phyloP scores from a whole-genome alignment of 2,329 filamentous ascomycete species.

The Neofusicoccum laricinum region DNA sequence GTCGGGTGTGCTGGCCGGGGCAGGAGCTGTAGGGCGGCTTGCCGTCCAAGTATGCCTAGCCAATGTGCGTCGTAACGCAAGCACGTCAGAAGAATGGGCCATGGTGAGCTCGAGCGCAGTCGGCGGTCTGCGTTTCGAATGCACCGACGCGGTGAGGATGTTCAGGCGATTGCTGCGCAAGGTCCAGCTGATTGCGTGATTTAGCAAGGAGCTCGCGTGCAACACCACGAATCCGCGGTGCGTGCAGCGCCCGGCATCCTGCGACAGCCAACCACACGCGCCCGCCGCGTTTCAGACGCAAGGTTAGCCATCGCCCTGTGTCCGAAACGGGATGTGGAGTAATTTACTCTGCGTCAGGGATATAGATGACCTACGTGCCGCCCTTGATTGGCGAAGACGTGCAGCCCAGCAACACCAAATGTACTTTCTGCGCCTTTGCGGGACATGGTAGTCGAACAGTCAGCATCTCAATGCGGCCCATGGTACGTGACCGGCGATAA shows the following conservation, averaged over 20 bases:
- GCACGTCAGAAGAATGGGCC: conserved; percentile 16
- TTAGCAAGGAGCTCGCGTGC: conserved; percentile 14
- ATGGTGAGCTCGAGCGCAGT: conserved; percentile 12
- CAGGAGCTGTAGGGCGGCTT: neutral
- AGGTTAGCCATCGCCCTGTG: neutral
- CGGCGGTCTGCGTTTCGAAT: conserved; percentile 1
- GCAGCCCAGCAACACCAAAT: neutral
- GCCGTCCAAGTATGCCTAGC: conserved; percentile 2
- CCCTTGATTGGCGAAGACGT: neutral
- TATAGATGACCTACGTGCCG: neutral
- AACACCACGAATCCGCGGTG: conserved; percentile 11
- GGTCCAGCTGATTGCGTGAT: conserved; percentile 16
- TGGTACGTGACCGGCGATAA: neutral
- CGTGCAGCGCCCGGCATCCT: neutral
- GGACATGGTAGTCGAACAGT: neutral
- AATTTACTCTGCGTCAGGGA: neutral
- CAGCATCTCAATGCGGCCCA: neutral
- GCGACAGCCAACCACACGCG: neutral
- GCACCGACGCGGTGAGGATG: conserved; percentile 1
- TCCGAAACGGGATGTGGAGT: neutral
- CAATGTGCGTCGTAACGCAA: conserved; percentile 8
- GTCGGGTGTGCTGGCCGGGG: conserved; percentile 1
- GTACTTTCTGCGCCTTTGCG: neutral
- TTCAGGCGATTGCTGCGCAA: neutral
- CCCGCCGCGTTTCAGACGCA: neutral